Conservation (phyloP, 768 basidiomycete genomes). For the Leccinum sublutescens region DNA sequence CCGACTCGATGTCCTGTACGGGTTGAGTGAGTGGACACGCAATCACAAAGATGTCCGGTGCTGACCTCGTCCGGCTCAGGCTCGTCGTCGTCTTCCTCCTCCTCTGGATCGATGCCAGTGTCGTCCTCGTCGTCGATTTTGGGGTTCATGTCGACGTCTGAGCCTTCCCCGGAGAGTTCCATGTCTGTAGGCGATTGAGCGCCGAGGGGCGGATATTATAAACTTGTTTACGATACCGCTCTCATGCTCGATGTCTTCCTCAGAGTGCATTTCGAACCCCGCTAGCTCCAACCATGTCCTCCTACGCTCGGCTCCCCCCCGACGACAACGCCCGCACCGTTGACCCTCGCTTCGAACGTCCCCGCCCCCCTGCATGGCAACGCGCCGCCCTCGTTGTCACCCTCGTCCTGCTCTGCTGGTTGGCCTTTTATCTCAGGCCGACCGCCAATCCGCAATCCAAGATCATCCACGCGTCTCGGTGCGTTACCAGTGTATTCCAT, state of each 20-base stretch:
- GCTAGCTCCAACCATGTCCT: conserved; percentile 10
- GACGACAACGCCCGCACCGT: neutral
- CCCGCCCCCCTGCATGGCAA: conserved; percentile 45
- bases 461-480: conserved; percentile 66
- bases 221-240: neutral
- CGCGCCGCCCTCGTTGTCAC: conserved; percentile 43
- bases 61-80: conserved; percentile 15
- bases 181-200: conserved; percentile 19
- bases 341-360: conserved; percentile 35
- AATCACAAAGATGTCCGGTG: neutral
- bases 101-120: conserved; percentile 32
- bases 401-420: conserved; percentile 44
- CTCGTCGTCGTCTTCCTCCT: conserved; percentile 31
- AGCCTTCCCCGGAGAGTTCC: conserved; percentile 23
- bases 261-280: conserved; percentile 24
- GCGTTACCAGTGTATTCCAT: conserved; percentile 16
- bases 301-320: conserved; percentile 13
- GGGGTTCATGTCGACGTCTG: conserved; percentile 38
- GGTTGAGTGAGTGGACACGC: neutral
- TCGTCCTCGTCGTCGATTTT: conserved; percentile 39
- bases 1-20: conserved; percentile 33
- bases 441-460: conserved; percentile 36
- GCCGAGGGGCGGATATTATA: neutral
- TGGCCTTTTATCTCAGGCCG: conserved; percentile 36
- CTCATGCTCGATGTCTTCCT: conserved; percentile 5